phyloP scores from a whole-genome alignment of 495 filamentous ascomycete genomes.

The Letharia lupina region DNA sequence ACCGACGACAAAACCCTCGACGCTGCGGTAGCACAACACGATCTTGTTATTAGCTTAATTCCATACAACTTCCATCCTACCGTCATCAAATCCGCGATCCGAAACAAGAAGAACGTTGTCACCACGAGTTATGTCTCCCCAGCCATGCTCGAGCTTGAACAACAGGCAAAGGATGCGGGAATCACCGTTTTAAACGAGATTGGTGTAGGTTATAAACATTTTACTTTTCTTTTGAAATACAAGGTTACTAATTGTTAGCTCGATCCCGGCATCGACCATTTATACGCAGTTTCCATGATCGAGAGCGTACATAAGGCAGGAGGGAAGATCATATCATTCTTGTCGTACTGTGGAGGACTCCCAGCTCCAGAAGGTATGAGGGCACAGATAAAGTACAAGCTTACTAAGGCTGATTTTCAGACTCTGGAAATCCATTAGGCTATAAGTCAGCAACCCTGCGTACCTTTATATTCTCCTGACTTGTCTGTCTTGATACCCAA shows the following conservation, averaged over 20 bases:
- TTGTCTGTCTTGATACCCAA: not conserved
- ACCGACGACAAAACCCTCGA: constrained; percentile 68
- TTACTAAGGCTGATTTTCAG: too few species aligned
- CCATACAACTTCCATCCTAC: constrained; percentile 87
- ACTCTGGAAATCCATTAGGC: not conserved
- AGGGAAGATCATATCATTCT: constrained; percentile 77
- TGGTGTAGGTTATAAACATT: constrained; percentile 36
- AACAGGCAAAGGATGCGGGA: constrained; percentile 75
- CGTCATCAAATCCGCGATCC: constrained; percentile 92
- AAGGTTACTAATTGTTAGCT: not conserved
- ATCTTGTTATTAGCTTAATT: constrained; percentile 75
- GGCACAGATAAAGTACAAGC: constrained; percentile 42
- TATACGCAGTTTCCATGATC: constrained; percentile 88
- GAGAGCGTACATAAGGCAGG: constrained; percentile 67
- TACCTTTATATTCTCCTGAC: not conserved
- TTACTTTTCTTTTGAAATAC: not conserved
- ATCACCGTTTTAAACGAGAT: constrained; percentile 99
- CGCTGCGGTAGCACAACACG: constrained; percentile 63
- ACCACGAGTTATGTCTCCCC: constrained; percentile 93
- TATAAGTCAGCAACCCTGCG: constrained; percentile 76
- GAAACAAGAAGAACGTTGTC: constrained; percentile 88
- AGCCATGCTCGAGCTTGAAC: constrained; percentile 83
- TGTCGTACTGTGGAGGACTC: constrained; percentile 65
- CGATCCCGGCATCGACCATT: constrained; percentile 54
- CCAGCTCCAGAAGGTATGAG: constrained; percentile 48